These are phyloP conservation scores for Solanum etuberosum DNA, from an alignment of 257 asterid species.

Conservation along the genomic window DNA sequence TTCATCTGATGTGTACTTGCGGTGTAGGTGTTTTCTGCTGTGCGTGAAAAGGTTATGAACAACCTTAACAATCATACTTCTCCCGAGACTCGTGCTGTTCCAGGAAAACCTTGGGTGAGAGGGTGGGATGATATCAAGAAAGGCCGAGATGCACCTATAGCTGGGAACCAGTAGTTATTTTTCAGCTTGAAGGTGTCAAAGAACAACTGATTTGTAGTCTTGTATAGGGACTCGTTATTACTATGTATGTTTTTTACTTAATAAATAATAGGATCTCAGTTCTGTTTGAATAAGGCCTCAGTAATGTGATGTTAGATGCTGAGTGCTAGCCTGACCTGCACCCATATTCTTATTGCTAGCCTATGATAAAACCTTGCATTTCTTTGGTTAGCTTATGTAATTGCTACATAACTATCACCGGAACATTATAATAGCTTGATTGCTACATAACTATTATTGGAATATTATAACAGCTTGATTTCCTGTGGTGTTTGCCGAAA, in stretches of 20 bases:
- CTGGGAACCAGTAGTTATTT: conserved; percentile 62
- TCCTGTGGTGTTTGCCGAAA: neutral
- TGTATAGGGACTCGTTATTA: neutral
- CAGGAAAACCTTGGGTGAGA: conserved; percentile 85
- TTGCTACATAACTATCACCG: neutral
- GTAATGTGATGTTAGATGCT: neutral
- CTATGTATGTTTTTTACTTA: neutral
- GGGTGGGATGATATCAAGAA: conserved; percentile 95
- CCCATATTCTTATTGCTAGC: neutral
- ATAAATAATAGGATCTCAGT: neutral
- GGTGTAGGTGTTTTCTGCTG: conserved; percentile 53
- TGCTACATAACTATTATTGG: neutral
- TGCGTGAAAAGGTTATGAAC: conserved; percentile 51
- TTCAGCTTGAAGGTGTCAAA: neutral
- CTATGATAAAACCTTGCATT: neutral
- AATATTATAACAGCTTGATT: neutral
- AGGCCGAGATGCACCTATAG: conserved; percentile 56
- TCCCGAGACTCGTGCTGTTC: conserved; percentile 70
- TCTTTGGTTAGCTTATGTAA: neutral
- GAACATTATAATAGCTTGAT: neutral
- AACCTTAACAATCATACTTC: conserved; percentile 57
- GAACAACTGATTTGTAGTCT: neutral
- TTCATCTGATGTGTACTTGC: neutral
- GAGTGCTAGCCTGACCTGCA: neutral
- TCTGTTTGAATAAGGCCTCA: neutral